Percentiles rank a stretch among this genome's conserved stretches.
These are phyloP conservation scores for Pichia sp. DNA, from an alignment of 1,139 yeast species.

Conservation along the genomic window DNA sequence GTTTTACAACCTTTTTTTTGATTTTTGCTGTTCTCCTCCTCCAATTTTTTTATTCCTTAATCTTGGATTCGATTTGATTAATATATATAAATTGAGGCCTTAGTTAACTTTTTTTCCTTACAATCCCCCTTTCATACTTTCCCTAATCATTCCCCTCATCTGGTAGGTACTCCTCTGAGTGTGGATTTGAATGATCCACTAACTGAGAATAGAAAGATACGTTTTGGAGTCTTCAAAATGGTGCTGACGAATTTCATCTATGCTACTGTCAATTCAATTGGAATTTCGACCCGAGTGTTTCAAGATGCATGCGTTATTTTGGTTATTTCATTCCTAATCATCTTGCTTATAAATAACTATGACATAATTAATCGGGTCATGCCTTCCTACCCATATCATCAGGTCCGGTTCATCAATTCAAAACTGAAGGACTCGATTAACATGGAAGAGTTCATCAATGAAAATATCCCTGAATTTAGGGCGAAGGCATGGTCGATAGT, in stretches of 20 bases:
- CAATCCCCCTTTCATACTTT: background rate
- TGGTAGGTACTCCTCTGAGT: background rate
- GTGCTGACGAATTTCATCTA: conserved; percentile 2
- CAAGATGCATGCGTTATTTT: conserved; percentile 15
- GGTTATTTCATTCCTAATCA: conserved; percentile 3
- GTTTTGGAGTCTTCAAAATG: background rate
- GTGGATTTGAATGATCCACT: background rate
- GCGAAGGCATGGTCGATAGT: conserved; percentile 48
- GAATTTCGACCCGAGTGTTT: conserved; percentile 6
- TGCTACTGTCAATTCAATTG: background rate
- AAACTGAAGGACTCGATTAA: conserved; percentile 2
- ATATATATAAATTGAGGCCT: background rate
- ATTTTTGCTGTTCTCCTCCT: no score
- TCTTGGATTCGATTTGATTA: background rate
- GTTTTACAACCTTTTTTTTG: conserved; percentile 9
- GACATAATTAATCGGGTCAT: conserved; percentile 16
- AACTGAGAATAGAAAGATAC: background rate
- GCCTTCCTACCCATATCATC: conserved; percentile 16
- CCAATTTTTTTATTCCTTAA: background rate
- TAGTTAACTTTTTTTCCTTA: background rate
- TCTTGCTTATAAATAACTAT: conserved; percentile 9
- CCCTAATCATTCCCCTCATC: background rate
- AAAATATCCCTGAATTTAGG: conserved; percentile 41
- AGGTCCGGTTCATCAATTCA: conserved; percentile 10
- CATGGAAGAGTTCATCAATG: conserved; percentile 16